phyloP scores from a whole-genome alignment of 2,329 filamentous ascomycete genomes.

The Davidsoniella virescens region DNA sequence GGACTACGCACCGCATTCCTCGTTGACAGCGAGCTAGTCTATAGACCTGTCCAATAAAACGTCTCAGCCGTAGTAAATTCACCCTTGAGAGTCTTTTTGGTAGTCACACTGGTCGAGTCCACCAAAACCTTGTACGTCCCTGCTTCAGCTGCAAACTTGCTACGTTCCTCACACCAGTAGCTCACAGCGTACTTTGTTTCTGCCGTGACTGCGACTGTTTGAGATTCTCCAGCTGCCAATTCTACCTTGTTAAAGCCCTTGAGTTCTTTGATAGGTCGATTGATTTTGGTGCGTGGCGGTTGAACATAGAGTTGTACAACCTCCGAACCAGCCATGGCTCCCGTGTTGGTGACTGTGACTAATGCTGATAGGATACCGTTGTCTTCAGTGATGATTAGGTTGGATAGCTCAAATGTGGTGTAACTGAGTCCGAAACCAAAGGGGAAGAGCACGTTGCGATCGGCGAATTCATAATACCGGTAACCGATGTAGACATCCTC shows the following conservation, averaged over 20 bases:
- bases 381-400: slow-evolving; percentile 37
- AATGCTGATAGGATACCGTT: slow-evolving; percentile 41
- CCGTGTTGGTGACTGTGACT: slow-evolving; percentile 44
- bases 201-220: slow-evolving; percentile 38
- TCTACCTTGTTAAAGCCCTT: slow-evolving; percentile 50
- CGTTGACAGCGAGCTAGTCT: background rate
- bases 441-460: slow-evolving; percentile 49
- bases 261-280: slow-evolving; percentile 43
- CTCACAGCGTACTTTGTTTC: slow-evolving; percentile 48
- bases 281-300: slow-evolving; percentile 35
- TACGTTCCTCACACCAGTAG: slow-evolving; percentile 54
- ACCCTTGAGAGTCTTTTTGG: slow-evolving; percentile 30
- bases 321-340: slow-evolving; percentile 34
- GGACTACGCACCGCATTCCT: no score
- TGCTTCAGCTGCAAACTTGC: slow-evolving; percentile 49
- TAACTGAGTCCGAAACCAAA: slow-evolving; percentile 71
- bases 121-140: slow-evolving; percentile 49
- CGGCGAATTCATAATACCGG: slow-evolving; percentile 60
- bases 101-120: slow-evolving; percentile 37
- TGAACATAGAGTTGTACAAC: slow-evolving; percentile 42
- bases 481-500: slow-evolving; percentile 74
- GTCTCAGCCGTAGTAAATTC: slow-evolving; percentile 43
- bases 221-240: slow-evolving; percentile 41
- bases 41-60: slow-evolving; percentile 52
- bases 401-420: slow-evolving; percentile 47